Evolutionary conservation across 768 basidiomycete genomes (phyloP).

Genomic region (Boletus subcaerulescens): DNA sequence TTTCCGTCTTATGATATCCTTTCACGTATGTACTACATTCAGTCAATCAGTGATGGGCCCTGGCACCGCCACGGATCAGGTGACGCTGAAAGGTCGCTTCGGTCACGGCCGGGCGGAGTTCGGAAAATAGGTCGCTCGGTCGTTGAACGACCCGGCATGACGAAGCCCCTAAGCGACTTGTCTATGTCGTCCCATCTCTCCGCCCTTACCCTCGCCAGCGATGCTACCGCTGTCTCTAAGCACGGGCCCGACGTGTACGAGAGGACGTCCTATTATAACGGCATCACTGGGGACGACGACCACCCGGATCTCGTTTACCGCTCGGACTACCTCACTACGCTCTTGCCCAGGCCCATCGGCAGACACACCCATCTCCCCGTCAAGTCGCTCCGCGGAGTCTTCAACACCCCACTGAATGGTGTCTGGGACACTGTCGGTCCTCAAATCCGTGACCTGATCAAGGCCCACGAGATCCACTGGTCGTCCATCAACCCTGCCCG

Average conservation of each 20-base stretch:
- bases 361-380: neutral
- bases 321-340: neutral
- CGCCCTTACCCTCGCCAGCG: neutral
- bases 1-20: slow-evolving; percentile 44
- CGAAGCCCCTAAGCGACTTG: too few relatives aligned
- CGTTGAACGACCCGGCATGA: too few relatives aligned
- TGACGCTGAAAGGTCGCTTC: too few relatives aligned
- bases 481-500: neutral
- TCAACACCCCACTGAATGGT: neutral
- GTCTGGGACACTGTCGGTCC: neutral
- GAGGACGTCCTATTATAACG: neutral
- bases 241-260: neutral
- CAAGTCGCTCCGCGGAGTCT: neutral
- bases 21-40: slow-evolving; percentile 3
- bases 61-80: too few relatives aligned
- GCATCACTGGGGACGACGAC: neutral
- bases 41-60: too few relatives aligned
- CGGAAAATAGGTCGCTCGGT: too few relatives aligned
- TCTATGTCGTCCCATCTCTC: neutral
- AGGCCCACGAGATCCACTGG: neutral
- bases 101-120: too few relatives aligned
- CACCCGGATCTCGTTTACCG: neutral
- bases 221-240: neutral
- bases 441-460: neutral
- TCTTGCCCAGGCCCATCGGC: neutral